phyloP scores from a whole-genome alignment of 805 yeast genomes.

The Ogataea minuta region DNA sequence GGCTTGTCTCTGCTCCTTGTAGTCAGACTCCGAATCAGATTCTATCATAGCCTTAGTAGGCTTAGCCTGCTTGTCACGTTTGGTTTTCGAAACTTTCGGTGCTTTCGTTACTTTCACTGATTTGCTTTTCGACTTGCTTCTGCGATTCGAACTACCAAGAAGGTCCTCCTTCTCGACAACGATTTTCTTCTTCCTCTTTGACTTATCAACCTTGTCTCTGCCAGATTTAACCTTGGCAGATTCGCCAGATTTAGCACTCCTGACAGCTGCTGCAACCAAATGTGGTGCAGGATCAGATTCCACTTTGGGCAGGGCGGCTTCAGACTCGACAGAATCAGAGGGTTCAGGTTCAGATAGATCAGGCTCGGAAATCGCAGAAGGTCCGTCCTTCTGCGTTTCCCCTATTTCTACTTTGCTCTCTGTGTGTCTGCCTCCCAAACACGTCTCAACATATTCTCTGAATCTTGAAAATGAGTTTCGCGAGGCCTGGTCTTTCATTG shows the following conservation, averaged over 20 bases:
- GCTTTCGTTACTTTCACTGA: background rate
- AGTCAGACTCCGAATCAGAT: slow-evolving; percentile 5
- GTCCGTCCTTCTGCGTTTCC: slow-evolving; percentile 7
- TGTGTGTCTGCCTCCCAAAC: slow-evolving; percentile 18
- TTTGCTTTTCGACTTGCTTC: background rate
- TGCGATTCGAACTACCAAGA: background rate
- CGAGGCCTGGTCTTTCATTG: slow-evolving; percentile 25
- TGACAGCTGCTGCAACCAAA: no score
- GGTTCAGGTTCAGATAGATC: no score
- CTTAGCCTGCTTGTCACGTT: background rate
- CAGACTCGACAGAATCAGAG: no score
- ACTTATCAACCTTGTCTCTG: background rate
- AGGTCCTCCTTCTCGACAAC: slow-evolving; percentile 4
- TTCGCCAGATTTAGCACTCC: background rate
- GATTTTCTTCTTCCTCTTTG: background rate
- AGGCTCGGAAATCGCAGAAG: no score
- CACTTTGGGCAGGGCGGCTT: no score
- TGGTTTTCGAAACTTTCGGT: background rate
- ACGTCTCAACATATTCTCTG: slow-evolving; percentile 27
- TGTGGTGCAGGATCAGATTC: no score
- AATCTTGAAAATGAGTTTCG: slow-evolving; percentile 27
- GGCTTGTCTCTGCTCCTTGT: background rate
- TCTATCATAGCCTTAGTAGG: no score
- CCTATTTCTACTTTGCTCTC: slow-evolving; percentile 6
- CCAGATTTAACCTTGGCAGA: background rate